Evolutionary conservation across 257 asterid species (phyloP).

Genomic region (Nicotiana paniculata): DNA sequence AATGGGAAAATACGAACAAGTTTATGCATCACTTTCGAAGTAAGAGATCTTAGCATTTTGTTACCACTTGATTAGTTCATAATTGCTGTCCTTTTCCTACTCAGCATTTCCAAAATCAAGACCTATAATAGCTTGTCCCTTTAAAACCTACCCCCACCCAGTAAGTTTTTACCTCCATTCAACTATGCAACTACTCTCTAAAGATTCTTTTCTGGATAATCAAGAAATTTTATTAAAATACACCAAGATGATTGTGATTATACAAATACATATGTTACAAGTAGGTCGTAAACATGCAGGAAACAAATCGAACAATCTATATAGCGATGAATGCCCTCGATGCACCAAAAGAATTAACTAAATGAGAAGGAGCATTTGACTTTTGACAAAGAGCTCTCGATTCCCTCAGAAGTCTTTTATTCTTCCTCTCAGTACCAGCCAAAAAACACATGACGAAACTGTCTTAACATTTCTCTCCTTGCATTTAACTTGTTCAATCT

Average conservation of each 20-base stretch:
- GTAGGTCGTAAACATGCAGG: background rate
- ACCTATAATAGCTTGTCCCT: background rate
- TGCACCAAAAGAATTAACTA: background rate
- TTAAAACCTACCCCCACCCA: background rate
- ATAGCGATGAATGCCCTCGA: background rate
- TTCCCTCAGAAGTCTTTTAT: background rate
- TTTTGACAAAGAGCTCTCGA: background rate
- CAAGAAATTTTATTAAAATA: too few species aligned
- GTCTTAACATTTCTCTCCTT: background rate
- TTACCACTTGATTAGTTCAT: background rate
- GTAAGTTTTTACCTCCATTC: too few species aligned
- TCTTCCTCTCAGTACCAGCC: background rate
- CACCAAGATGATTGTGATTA: background rate
- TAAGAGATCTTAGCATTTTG: background rate
- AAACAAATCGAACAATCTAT: background rate
- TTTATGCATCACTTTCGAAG: background rate
- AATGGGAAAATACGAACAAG: background rate
- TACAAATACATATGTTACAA: too few species aligned
- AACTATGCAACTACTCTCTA: too few species aligned
- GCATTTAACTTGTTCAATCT: background rate
- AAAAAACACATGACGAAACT: background rate
- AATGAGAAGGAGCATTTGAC: background rate
- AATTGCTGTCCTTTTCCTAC: background rate
- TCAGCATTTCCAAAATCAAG: background rate
- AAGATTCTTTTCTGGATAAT: too few species aligned